These are phyloP conservation scores for Microdochium nivale DNA, from an alignment of 2,329 filamentous ascomycete species.

Conservation along the genomic window DNA sequence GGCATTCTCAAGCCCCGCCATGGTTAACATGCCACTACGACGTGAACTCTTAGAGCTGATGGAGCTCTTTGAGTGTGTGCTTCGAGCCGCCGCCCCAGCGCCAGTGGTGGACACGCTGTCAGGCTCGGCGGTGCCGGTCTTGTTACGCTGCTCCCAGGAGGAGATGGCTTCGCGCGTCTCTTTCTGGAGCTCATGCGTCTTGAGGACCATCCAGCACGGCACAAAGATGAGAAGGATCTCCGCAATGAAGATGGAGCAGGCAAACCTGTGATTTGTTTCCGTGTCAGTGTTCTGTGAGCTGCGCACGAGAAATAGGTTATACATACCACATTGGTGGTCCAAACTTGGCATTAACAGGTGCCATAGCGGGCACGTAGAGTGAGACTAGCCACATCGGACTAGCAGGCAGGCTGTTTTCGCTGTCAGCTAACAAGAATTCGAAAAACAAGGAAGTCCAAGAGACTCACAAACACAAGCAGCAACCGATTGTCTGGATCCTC, in stretches of 20 bases:
- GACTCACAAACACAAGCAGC: slow-evolving; percentile 35
- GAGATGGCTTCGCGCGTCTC: slow-evolving; percentile 41
- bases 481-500: slow-evolving; percentile 52
- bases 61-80: slow-evolving; percentile 4
- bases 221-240: slow-evolving; percentile 57
- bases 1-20: slow-evolving; percentile 37
- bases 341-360: slow-evolving; percentile 42
- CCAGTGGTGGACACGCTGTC: slow-evolving; percentile 21
- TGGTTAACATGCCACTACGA: slow-evolving; percentile 7
- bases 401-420: slow-evolving; percentile 44
- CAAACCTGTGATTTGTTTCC: slow-evolving; percentile 30
- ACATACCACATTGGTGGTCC: slow-evolving; percentile 55
- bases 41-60: slow-evolving; percentile 6
- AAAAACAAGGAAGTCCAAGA: not conserved
- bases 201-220: slow-evolving; percentile 48
- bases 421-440: not conserved
- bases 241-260: slow-evolving; percentile 51
- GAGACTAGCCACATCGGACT: slow-evolving; percentile 61
- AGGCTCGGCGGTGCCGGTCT: slow-evolving; percentile 18
- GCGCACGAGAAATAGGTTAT: not conserved
- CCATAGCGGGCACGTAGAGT: slow-evolving; percentile 42
- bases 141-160: slow-evolving; percentile 35
- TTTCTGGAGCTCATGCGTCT: slow-evolving; percentile 32
- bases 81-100: slow-evolving; percentile 6
- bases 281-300: slow-evolving; percentile 10